Percentiles rank a stretch among this genome's conserved stretches.
Conservation (phyloP, 2,329 filamentous ascomycete species). For the Xylaria sp. region DNA sequence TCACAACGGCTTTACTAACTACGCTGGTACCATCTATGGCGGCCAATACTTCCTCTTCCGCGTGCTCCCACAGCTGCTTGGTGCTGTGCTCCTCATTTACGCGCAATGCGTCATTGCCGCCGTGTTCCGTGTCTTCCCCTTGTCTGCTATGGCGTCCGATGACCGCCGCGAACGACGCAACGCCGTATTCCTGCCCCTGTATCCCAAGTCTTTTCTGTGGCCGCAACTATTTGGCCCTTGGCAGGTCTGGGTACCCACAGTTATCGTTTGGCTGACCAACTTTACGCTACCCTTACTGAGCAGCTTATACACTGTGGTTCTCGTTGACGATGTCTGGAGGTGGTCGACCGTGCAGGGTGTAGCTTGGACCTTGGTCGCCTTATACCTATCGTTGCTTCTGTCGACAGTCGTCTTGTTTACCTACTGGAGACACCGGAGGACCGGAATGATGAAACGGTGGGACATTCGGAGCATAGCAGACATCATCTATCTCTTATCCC, state of each 20-base stretch:
- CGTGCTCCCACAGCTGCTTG: constrained; percentile 83
- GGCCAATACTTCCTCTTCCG: constrained; percentile 86
- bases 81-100: constrained; percentile 77
- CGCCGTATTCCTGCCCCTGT: constrained; percentile 74
- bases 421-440: constrained; percentile 73
- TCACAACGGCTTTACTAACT: constrained; percentile 74
- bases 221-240: constrained; percentile 70
- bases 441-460: constrained; percentile 77
- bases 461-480: constrained; percentile 86
- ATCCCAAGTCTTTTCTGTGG: constrained; percentile 76
- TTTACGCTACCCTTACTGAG: constrained; percentile 86
- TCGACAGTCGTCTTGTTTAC: constrained; percentile 68
- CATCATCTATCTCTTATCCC: constrained; percentile 78
- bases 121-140: constrained; percentile 81
- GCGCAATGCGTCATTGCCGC: constrained; percentile 79
- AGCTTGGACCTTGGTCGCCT: constrained; percentile 78
- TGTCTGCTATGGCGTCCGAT: constrained; percentile 78
- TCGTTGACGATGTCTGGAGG: constrained; percentile 70
- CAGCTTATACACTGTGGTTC: constrained; percentile 75
- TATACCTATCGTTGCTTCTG: constrained; percentile 76
- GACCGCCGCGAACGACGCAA: constrained; percentile 68
- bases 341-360: constrained; percentile 84
- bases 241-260: constrained; percentile 72
- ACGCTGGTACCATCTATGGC: constrained; percentile 73
- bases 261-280: constrained; percentile 80